Conservation (phyloP, 2,329 filamentous ascomycete genomes). For the Phaeosphaeriaceae sp. region DNA sequence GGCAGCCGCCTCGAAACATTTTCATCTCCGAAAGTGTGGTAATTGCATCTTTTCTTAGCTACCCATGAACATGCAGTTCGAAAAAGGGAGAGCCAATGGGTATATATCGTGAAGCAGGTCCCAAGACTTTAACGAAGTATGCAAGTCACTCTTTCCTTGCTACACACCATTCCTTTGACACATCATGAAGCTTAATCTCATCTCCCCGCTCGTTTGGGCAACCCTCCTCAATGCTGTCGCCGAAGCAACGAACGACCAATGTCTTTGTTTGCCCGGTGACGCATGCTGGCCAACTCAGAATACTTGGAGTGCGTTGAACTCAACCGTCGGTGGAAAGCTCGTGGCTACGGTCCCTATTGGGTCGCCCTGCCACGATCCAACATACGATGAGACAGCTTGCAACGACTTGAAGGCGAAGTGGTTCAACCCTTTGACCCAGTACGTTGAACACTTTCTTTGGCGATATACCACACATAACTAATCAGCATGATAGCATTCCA, state of each 20-base stretch:
- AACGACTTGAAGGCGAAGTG: constrained; percentile 22
- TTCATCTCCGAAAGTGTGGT: constrained; percentile 4
- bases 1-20: not conserved
- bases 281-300: constrained; percentile 43
- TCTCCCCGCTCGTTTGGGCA: constrained; percentile 14
- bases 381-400: constrained; percentile 22
- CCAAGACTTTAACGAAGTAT: not conserved
- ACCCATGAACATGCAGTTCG: not conserved
- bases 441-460: constrained; percentile 17
- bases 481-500: constrained; percentile 9
- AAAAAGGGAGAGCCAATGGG: not conserved
- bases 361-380: constrained; percentile 43
- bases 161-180: constrained; percentile 1
- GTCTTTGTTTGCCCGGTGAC: constrained; percentile 38
- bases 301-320: constrained; percentile 46
- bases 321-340: constrained; percentile 47
- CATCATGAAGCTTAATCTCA: constrained; percentile 18
- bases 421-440: constrained; percentile 20
- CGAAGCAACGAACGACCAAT: constrained; percentile 9
- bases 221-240: constrained; percentile 2
- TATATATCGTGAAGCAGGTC: not conserved
- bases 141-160: too few species aligned
- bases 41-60: not conserved
- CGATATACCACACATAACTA: not conserved
- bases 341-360: constrained; percentile 50